Evolutionary conservation across 495 filamentous ascomycete species (phyloP).

Genomic region (Niebla homalea): DNA sequence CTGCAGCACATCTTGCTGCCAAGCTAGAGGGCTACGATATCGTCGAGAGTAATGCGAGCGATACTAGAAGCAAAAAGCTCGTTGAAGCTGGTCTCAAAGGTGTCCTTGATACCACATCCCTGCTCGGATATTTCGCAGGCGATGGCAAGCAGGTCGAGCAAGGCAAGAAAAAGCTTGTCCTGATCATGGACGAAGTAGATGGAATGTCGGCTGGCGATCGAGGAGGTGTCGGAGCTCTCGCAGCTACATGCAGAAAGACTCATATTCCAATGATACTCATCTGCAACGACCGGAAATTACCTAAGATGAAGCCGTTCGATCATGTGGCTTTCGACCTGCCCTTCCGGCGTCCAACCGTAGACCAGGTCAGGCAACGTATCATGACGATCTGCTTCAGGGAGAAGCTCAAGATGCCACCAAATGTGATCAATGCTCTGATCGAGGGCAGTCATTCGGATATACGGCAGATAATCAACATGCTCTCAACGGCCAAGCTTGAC

Average conservation of each 20-base stretch:
- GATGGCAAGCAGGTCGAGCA: constrained; percentile 66
- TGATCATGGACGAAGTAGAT: constrained; percentile 99
- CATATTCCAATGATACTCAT: constrained; percentile 92
- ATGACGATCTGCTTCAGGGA: constrained; percentile 92
- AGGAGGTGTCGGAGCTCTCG: constrained; percentile 88
- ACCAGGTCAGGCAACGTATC: constrained; percentile 77
- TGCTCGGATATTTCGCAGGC: constrained; percentile 84
- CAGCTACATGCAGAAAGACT: constrained; percentile 86
- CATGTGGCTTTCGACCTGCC: constrained; percentile 66
- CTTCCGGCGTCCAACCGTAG: constrained; percentile 78
- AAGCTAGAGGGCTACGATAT: constrained; percentile 88
- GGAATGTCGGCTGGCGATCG: constrained; percentile 97
- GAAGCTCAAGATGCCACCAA: constrained; percentile 67
- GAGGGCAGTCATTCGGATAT: constrained; percentile 93
- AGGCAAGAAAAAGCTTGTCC: constrained; percentile 76
- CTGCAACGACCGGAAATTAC: constrained; percentile 84
- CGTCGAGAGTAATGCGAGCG: constrained; percentile 89
- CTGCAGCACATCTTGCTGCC: constrained; percentile 86
- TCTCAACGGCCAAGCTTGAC: constrained; percentile 84
- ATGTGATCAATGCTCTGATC: constrained; percentile 87
- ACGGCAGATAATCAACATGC: constrained; percentile 96
- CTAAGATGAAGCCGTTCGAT: constrained; percentile 98
- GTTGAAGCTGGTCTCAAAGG: constrained; percentile 78
- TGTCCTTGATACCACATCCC: constrained; percentile 82
- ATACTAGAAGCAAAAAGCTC: constrained; percentile 93